Evolutionary conservation across 305 asterid genomes (phyloP), one percentile per base, ranked within the genome.

Genomic region (Rubia peregrina): DNA sequence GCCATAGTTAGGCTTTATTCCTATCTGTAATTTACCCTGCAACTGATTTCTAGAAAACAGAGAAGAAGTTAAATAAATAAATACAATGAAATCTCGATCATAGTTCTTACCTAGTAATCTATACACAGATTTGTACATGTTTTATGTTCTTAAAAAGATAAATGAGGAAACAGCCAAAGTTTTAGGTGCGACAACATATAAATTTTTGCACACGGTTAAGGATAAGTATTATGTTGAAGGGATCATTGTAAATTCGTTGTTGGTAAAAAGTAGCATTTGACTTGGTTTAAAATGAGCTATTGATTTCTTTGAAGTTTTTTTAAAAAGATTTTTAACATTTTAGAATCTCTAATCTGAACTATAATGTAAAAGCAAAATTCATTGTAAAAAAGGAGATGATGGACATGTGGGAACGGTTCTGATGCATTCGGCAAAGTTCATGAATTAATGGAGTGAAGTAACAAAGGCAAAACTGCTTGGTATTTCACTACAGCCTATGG

Each of bases 1-100:
- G 5, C 13, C 6, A 19, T 57, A 57, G 8, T 9, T 8, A 57
- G 36, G 33, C 19, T 0, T 56, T 57, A n/a, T 57, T 57, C 13
- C 62, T 57, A 57, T 57, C 33, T 57, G 19, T 57, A 22, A 57
- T 51, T 51, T 51, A 51, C 57, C 21, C 16, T 56, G 62, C 60
- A 55, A 6, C 57, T 51, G 57, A 51, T 51, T 16, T 51, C n/a
- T 51, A 21, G 59, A 51, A 51, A 17, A 6, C 59, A 51, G 9
- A 17, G 55, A 13, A 48, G 59, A 51, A 17, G 59, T 51, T 51
- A 51, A 22, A 9, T 19, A 26, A 4, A 5, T 3, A 61, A 26
- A 12, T 3, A 4, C 14, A 33, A 13, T 5, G 38, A 33, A 33
- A 33, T 61, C 66, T 61, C 10, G 43, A 61, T 14, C 43, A 51